Conservation (phyloP, 148 eudicot genomes). For the Vaccinium darrowii region DNA sequence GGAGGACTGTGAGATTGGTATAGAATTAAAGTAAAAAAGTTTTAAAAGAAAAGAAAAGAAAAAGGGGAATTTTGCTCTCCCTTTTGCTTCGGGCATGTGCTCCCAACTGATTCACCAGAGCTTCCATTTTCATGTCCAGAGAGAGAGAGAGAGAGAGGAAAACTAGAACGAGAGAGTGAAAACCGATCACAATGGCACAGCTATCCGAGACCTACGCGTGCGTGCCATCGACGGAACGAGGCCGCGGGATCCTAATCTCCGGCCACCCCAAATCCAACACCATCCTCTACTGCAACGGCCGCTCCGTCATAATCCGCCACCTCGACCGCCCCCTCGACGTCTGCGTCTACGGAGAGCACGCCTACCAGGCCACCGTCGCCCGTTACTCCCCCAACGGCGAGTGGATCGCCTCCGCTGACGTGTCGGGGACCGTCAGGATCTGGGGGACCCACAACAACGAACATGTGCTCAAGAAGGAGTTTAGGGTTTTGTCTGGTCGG, state of each 20-base stretch:
- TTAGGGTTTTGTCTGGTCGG: conserved; percentile 78
- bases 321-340: conserved; percentile 71
- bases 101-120: not conserved
- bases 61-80: no score
- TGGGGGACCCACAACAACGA: conserved; percentile 92
- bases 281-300: conserved; percentile 80
- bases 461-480: conserved; percentile 79
- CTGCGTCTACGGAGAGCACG: conserved; percentile 71
- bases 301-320: conserved; percentile 77
- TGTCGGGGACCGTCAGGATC: conserved; percentile 77
- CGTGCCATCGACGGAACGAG: conserved; percentile 89
- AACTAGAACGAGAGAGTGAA: not conserved
- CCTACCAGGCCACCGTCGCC: conserved; percentile 79
- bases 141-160: not conserved
- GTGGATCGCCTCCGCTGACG: conserved; percentile 96
- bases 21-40: no score
- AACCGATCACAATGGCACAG: conserved; percentile 31
- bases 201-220: conserved; percentile 81
- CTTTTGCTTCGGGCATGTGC: not conserved
- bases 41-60: no score
- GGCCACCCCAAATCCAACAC: conserved; percentile 78
- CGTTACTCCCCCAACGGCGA: conserved; percentile 86
- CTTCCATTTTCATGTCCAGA: not conserved
- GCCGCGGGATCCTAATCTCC: conserved; percentile 84
- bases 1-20: no score